Base-by-base conservation (phyloP, 441 rosid species). In the Adansonia gregorii region DNA sequence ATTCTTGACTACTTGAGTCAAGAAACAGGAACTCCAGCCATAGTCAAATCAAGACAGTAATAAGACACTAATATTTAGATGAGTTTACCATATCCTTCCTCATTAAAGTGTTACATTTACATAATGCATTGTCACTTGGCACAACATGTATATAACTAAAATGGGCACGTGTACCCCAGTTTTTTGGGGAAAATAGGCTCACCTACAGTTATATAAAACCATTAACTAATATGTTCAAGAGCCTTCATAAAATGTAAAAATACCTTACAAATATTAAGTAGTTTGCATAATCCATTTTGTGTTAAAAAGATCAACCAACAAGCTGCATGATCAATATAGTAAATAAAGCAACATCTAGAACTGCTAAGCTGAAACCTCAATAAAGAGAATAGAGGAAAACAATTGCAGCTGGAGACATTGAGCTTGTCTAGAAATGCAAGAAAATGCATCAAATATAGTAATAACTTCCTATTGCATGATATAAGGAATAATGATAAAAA, bases 371-470 rank as follows among this genome's bases (percentile, higher is more conserved):
- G 24, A 65, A 39, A n/a, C 19, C 72, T 46, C 10, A 67, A 46
- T 6, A 46, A 17, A 10, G 17, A 10, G 7, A 45, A 45, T 20
- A 9, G 3, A 24, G 14, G 8, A 3, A 35, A 14, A 7, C 60
- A 52, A 27, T 31, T 27, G 22, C 12, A 52, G 74, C 3, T 27
- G 22, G 31, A 27, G 45, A 70, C 11, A 15, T 15, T 70, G 48
- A 27, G 61, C 7, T 15, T 3, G 14, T 69, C 27, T 31, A 70
- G 14, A 17, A 70, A 51, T 51, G 17, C 54, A 46, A 20, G 39
- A 68, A 67, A 6, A 48, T 48, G 63, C 61, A 31, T n/a, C 63
- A 52, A 71, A 71, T 52, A 52, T 9, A 54, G 74, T 48, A 71
- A 66, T 3, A 71, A 71, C 27, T 71, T 71, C 9, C 8, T n/a